A percentile compares a stretch with the other conserved stretches of the same genome.
These are phyloP conservation scores for Aspergillus aculeatus DNA, from an alignment of 2,329 filamentous ascomycete species.

Conservation along the genomic window DNA sequence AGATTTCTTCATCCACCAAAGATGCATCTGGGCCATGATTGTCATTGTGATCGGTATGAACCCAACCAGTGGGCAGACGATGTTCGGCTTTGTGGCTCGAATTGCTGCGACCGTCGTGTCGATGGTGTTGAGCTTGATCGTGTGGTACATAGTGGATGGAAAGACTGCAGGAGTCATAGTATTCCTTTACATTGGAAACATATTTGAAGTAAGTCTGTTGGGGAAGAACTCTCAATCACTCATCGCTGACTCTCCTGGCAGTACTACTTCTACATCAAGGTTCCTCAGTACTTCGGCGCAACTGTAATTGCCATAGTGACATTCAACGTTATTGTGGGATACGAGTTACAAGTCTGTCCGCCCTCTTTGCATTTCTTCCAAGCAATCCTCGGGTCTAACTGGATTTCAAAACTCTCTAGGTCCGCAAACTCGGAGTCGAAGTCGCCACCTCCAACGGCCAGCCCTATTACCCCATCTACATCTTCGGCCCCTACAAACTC, in stretches of 20 bases:
- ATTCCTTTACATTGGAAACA: constrained; percentile 65
- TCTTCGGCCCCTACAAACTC: constrained; percentile 69
- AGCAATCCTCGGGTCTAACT: neutral
- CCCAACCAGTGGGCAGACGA: constrained; percentile 63
- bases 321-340: constrained; percentile 64
- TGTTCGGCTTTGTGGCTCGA: constrained; percentile 67
- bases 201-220: constrained; percentile 45
- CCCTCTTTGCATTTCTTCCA: no score
- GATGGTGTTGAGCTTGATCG: constrained; percentile 60
- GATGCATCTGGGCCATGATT: constrained; percentile 74
- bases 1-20: constrained; percentile 64
- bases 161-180: constrained; percentile 64
- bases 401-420: constrained; percentile 30
- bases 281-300: constrained; percentile 60
- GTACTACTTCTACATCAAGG: constrained; percentile 68
- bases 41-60: constrained; percentile 71
- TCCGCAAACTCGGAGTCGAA: constrained; percentile 52
- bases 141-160: constrained; percentile 70
- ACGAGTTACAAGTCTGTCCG: constrained; percentile 61
- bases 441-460: constrained; percentile 61
- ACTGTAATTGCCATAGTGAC: constrained; percentile 61
- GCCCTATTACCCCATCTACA: constrained; percentile 66
- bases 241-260: constrained; percentile 13
- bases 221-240: neutral
- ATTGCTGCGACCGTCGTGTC: constrained; percentile 63